Evolutionary conservation across 108 stramenopile species (phyloP).

Genomic region (Nitzschia sp.): DNA sequence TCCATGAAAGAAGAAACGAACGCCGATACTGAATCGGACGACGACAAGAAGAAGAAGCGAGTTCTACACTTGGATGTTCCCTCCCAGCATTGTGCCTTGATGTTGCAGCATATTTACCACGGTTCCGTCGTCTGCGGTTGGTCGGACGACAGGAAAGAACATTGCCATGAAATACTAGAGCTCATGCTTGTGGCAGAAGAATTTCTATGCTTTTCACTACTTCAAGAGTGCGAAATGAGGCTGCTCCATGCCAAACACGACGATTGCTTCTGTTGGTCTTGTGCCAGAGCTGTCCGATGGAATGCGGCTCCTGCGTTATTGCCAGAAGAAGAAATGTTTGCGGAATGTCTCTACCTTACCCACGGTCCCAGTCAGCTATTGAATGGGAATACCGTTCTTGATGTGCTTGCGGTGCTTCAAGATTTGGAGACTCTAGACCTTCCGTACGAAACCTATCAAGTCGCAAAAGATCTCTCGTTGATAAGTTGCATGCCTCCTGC

Average conservation of each 20-base stretch:
- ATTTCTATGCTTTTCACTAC: slow-evolving; percentile 61
- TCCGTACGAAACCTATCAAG: not conserved
- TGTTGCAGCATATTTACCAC: slow-evolving; percentile 77
- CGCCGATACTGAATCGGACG: slow-evolving; percentile 9
- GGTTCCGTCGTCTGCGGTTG: slow-evolving; percentile 64
- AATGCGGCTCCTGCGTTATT: not conserved
- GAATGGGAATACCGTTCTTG: slow-evolving; percentile 14
- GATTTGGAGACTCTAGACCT: slow-evolving; percentile 22
- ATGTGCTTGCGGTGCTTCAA: slow-evolving; percentile 36
- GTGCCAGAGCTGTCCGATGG: slow-evolving; percentile 26
- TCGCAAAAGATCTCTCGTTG: not conserved
- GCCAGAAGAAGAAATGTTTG: not conserved
- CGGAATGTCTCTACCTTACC: slow-evolving; percentile 25
- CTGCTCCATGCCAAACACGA: slow-evolving; percentile 36
- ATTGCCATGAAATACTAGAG: slow-evolving; percentile 58
- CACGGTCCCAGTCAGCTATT: slow-evolving; percentile 16
- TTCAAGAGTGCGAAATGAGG: slow-evolving; percentile 77
- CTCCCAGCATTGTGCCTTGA: slow-evolving; percentile 25
- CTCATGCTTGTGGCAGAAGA: slow-evolving; percentile 76
- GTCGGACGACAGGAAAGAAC: slow-evolving; percentile 17
- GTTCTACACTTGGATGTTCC: slow-evolving; percentile 39
- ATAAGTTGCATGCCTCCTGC: not conserved
- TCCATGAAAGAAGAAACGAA: slow-evolving; percentile 29
- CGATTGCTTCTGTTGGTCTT: slow-evolving; percentile 36
- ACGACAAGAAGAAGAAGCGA: not conserved